Base-by-base conservation (phyloP, 139 green algal genomes). In the Micractinium sp. region DNA sequence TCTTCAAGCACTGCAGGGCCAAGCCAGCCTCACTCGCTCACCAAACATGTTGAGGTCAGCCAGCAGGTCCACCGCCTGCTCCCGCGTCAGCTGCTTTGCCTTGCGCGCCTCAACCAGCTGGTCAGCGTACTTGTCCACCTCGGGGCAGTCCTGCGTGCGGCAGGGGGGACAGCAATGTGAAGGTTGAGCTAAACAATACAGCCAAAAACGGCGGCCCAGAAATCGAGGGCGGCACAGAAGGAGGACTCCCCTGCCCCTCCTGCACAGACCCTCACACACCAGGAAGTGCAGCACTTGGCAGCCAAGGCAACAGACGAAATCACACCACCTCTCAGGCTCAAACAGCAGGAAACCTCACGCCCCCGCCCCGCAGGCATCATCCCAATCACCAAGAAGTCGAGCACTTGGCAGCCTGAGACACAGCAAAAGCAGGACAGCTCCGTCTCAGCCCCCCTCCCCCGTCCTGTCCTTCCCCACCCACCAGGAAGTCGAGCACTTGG, bases 31-130 rank as follows among this genome's bases (percentile, higher is more conserved):
- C 47, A 56, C 47, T 56, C 5, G 23, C 76, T 38, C 79, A 84
- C 29, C 90, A 91, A 93, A 95, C 73, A 89, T 91, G 90, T 96
- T 96, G n/a, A 92, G 36, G 81, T 95, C 90, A 18, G 20, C 20
- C 82, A 99, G 85, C 39, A 90, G 83, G 74, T 98, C 94, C 1
- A 90, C 38, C 3, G 96, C 96, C 29, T 69, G 61, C n/a, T 97
- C 95, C 25, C 81, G 73, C 5, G 89, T 97, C 85, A 98, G 89
- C 82, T 93, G 94, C 90, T 98, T 98, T 60, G 92, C 90, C 80
- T 92, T 92, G 61, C 96, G 93, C 41, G 90, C 89, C 80, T 96
- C 93, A 41, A 95, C 86, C 81, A 98, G 90, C n/a, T 82, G 33
- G 23, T 93, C 92, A 0, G 92, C 93, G 83, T 96, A 96, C 73